Evolutionary conservation across 2,329 filamentous ascomycete genomes (phyloP).

Genomic region (Cladosporium sp.): DNA sequence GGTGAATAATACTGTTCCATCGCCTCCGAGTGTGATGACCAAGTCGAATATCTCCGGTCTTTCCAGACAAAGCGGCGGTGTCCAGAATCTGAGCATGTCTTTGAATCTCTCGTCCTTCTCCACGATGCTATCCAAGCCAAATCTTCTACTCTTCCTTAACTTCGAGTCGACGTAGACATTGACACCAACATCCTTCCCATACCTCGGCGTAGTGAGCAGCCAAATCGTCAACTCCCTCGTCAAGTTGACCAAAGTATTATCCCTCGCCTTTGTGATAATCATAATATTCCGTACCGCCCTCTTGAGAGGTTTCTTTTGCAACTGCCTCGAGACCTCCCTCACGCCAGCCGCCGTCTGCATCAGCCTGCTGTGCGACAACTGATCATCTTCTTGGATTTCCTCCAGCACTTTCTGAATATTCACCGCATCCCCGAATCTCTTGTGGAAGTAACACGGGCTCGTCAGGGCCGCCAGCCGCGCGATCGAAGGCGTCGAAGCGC

Average conservation of each 20-base stretch:
- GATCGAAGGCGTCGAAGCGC: conserved; percentile 26
- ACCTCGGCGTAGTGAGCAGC: conserved; percentile 82
- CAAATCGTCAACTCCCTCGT: conserved; percentile 84
- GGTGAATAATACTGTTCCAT: conserved; percentile 82
- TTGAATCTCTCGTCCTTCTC: conserved; percentile 70
- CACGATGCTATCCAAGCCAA: conserved; percentile 68
- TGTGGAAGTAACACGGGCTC: conserved; percentile 96
- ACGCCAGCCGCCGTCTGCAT: conserved; percentile 95
- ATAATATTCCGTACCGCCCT: conserved; percentile 90
- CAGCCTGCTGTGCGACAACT: conserved; percentile 86
- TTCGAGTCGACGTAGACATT: conserved; percentile 99
- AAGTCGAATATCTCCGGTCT: conserved; percentile 93
- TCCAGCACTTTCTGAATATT: conserved; percentile 93
- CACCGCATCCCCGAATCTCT: conserved; percentile 92
- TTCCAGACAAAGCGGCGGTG: conserved; percentile 89
- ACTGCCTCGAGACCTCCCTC: conserved; percentile 89
- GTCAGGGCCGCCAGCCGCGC: conserved; percentile 62
- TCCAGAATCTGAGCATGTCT: conserved; percentile 91
- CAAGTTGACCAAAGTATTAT: conserved; percentile 85
- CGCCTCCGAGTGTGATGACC: conserved; percentile 80
- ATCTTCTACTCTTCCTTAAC: conserved; percentile 79
- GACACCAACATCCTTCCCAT: conserved; percentile 83
- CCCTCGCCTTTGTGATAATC: conserved; percentile 97
- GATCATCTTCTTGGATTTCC: conserved; percentile 83
- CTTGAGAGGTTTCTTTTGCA: conserved; percentile 87